Percentiles rank a stretch among this genome's conserved stretches.
Conservation (phyloP, 371 early-diverging fungal species). For the Rhizomucor pusillus region DNA sequence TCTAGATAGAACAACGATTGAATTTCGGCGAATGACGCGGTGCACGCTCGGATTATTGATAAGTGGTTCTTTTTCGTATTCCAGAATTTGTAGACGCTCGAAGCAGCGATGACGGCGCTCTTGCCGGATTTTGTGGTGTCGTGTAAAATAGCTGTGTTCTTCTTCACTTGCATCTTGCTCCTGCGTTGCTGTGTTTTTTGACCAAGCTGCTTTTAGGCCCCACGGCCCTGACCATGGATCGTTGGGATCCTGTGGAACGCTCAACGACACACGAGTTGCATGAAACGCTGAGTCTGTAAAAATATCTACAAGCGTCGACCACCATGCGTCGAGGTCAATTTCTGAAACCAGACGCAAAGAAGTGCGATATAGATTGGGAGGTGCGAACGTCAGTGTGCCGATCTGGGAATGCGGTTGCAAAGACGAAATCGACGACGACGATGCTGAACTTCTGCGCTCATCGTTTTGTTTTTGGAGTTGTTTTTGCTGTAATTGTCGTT, state of each 20-base stretch:
- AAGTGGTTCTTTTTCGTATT: constrained; percentile 55
- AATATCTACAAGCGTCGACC: constrained; percentile 39
- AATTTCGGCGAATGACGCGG: constrained; percentile 46
- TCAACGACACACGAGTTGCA: constrained; percentile 36
- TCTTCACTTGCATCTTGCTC: constrained; percentile 7
- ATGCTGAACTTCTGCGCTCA: constrained; percentile 1
- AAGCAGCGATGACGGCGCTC: constrained; percentile 33
- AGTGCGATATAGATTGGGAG: constrained; percentile 48
- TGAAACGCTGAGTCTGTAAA: constrained; percentile 41
- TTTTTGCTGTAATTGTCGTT: constrained; percentile 34
- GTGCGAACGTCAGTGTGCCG: constrained; percentile 33
- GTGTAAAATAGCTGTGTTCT: constrained; percentile 26
- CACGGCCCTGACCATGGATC: constrained; percentile 49
- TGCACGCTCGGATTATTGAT: constrained; percentile 50
- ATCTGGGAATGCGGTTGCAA: constrained; percentile 15
- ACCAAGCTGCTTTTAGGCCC: constrained; percentile 49
- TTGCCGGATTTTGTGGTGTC: background rate
- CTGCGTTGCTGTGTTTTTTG: constrained; percentile 8
- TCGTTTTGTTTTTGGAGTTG: constrained; percentile 25
- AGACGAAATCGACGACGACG: constrained; percentile 11
- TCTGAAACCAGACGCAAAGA: constrained; percentile 42
- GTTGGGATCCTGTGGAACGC: constrained; percentile 47
- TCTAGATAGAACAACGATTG: constrained; percentile 53
- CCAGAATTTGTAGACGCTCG: constrained; percentile 53
- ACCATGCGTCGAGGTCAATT: constrained; percentile 45